phyloP scores from a whole-genome alignment of 2,329 filamentous ascomycete genomes.

The Sclerotinia spermophila region DNA sequence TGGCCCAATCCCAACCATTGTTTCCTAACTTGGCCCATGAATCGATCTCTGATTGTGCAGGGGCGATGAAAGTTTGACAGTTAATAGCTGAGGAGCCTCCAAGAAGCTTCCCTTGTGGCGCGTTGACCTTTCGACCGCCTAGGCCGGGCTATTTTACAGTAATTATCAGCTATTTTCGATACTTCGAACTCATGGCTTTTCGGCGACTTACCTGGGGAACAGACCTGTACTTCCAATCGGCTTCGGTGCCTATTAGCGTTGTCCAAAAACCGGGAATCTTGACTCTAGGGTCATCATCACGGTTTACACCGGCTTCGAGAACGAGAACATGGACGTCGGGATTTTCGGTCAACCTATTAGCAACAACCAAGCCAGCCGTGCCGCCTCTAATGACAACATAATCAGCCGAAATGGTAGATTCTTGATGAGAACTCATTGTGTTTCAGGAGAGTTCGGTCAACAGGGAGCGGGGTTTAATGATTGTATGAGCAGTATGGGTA shows the following conservation, averaged over 20 bases:
- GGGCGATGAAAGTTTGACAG: conserved; percentile 28
- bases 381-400: conserved; percentile 1
- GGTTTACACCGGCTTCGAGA: conserved; percentile 41
- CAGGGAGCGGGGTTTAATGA: not conserved
- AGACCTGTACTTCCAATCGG: conserved; percentile 43
- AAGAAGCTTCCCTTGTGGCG: conserved; percentile 35
- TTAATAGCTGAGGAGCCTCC: conserved; percentile 41
- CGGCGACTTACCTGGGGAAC: conserved; percentile 36
- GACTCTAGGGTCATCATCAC: conserved; percentile 37
- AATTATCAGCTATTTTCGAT: not conserved
- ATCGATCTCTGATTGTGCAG: conserved; percentile 34
- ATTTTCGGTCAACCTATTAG: conserved; percentile 31
- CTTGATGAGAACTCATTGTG: not conserved
- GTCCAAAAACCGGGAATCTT: conserved; percentile 31
- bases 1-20: conserved; percentile 41
- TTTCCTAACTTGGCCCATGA: conserved; percentile 43
- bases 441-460: not conserved
- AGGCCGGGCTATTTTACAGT: conserved; percentile 24
- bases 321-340: conserved; percentile 41
- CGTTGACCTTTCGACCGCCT: conserved; percentile 15
- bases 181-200: not conserved
- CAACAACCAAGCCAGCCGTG: conserved; percentile 34
- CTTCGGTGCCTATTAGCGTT: conserved; percentile 35
- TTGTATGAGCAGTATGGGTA: not conserved
- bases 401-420: not conserved